Evolutionary conservation across 225 moss, liverwort and hornwort species (phyloP).

Genomic region (Sphagnum contortum): DNA sequence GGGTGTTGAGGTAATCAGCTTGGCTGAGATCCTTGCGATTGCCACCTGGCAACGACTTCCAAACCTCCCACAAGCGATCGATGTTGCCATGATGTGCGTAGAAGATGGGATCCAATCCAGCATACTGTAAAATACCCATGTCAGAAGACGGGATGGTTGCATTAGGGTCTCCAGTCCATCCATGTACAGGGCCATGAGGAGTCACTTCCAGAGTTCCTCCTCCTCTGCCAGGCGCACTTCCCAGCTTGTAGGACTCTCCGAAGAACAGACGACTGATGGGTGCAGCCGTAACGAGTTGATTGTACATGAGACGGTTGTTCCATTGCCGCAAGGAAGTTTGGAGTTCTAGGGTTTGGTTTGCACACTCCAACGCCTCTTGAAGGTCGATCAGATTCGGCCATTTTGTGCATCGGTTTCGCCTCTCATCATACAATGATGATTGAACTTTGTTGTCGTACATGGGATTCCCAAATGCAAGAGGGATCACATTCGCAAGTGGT

Average conservation of each 20-base stretch:
- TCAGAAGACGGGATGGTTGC: neutral
- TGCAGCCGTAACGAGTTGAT: conserved; percentile 18
- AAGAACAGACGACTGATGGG: conserved; percentile 14
- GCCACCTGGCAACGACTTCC: conserved; percentile 16
- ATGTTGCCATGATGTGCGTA: conserved; percentile 21
- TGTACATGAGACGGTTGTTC: conserved; percentile 17
- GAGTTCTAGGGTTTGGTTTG: neutral
- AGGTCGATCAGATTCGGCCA: conserved; percentile 20
- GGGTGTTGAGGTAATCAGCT: conserved; percentile 30
- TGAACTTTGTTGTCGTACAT: neutral
- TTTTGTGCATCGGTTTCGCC: conserved; percentile 25
- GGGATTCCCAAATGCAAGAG: conserved; percentile 12
- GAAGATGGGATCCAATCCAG: conserved; percentile 20
- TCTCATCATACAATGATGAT: conserved; percentile 10
- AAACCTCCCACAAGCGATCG: conserved; percentile 31
- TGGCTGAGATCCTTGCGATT: conserved; percentile 14
- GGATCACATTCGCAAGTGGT: conserved; percentile 3
- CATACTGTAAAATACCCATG: conserved; percentile 27
- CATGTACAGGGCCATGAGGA: conserved; percentile 26
- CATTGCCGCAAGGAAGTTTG: conserved; percentile 17
- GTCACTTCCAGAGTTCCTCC: conserved; percentile 27
- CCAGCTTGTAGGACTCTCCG: conserved; percentile 22
- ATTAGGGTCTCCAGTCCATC: conserved; percentile 13
- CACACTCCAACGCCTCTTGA: conserved; percentile 19
- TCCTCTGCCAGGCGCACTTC: conserved; percentile 2